Evolutionary conservation across 2,329 filamentous ascomycete species (phyloP).

Genomic region (Fusarium sp.): DNA sequence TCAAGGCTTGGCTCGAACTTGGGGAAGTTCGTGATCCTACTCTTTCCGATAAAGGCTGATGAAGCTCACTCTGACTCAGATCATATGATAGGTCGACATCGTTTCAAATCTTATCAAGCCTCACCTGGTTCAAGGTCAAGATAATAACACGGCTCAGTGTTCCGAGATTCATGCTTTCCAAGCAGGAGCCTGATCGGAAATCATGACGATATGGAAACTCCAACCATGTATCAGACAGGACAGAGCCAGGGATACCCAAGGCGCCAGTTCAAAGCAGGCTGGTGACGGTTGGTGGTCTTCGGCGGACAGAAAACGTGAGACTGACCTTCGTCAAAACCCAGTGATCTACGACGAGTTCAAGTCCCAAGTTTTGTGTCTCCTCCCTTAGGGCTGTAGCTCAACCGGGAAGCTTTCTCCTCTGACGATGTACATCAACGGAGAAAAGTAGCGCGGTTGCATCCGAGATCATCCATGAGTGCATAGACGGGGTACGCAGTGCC

Average conservation of each 20-base stretch:
- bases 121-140: not conserved
- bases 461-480: not conserved
- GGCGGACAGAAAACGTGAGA: not conserved
- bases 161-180: not conserved
- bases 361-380: not conserved
- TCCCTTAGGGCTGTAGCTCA: no score
- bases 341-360: not conserved
- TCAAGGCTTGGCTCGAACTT: not conserved
- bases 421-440: not conserved
- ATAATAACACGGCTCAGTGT: not conserved
- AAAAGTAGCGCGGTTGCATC: not conserved
- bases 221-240: no score
- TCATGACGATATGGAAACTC: not conserved
- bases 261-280: no score
- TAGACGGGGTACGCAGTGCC: not conserved
- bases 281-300: accelerated
- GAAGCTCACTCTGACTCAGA: not conserved
- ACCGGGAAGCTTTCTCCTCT: accelerated
- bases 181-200: accelerated
- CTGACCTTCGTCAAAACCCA: accelerated
- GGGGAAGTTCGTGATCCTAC: not conserved
- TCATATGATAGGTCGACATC: no score
- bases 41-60: not conserved
- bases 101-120: not conserved
- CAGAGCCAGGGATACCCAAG: no score